These are phyloP conservation scores for Mychonastes homosphaera DNA, from an alignment of 139 green algal genomes.

Conservation along the genomic window DNA sequence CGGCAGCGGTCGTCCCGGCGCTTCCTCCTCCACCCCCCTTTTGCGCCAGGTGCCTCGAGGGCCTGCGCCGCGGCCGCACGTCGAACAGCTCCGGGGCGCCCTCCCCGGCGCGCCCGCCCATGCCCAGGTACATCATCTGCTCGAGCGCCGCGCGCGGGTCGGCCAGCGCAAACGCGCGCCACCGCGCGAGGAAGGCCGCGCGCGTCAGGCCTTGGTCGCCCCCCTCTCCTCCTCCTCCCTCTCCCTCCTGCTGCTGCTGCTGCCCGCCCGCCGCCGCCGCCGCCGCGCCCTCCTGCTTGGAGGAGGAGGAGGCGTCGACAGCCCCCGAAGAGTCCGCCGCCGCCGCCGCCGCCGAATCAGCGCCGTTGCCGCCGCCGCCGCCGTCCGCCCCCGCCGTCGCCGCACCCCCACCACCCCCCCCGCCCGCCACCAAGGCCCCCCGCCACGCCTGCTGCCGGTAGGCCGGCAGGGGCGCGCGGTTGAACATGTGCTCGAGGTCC, in stretches of 20 bases:
- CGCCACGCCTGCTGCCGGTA: too few relatives aligned
- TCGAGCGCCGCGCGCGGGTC: conserved; percentile 25
- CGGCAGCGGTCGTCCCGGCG: too few relatives aligned
- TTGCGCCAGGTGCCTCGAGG: background rate
- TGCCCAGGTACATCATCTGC: conserved; percentile 50
- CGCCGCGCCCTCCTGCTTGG: conserved; percentile 2
- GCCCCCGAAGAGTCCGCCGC: background rate
- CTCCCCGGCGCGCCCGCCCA: conserved; percentile 16
- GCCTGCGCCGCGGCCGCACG: conserved; percentile 2
- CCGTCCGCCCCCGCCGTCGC: too few relatives aligned
- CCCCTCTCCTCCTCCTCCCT: too few relatives aligned
- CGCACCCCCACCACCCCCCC: conserved; percentile 1
- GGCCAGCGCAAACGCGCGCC: conserved; percentile 23
- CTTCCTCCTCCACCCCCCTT: too few relatives aligned
- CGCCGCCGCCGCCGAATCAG: background rate
- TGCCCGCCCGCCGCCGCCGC: background rate
- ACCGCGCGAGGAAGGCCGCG: conserved; percentile 37
- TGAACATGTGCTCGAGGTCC: conserved; percentile 40
- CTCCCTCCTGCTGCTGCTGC: conserved; percentile 6
- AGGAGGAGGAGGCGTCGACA: conserved; percentile 1
- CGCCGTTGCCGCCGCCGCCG: background rate
- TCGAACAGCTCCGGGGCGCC: conserved; percentile 13
- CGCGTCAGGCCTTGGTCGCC: conserved; percentile 40
- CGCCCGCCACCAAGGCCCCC: too few relatives aligned
- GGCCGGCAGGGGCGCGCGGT: conserved; percentile 30